Base-by-base conservation (phyloP, 177 flowering plant genomes). In the Telopea speciosissima region DNA sequence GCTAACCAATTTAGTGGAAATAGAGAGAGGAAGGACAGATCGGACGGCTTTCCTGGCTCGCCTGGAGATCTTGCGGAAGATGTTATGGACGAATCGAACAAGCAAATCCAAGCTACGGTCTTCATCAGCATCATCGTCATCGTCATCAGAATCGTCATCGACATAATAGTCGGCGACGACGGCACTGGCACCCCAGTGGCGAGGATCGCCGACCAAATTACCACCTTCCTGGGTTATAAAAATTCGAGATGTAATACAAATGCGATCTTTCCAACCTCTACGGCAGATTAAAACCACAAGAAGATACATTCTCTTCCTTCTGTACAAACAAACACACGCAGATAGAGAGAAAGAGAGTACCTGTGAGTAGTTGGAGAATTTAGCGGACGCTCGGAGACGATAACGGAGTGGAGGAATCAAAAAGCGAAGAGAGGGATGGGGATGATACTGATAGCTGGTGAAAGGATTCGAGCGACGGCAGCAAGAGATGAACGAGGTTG, bases 81-180 rank as follows among this genome's bases (percentile, higher is more conserved):
- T 77, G 74, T 86, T 93, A 72, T 91, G 82, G 26, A 91, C 76
- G 75, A 93, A 93, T 74, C 79, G 77, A 69, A 87, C 83, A 36
- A 93, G 76, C 24, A 90, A 81, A 80, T 91, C 98, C 79, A 93
- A 79, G 69, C 97, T 93, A 78, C 96, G 80, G 73, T 91, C 97
- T 23, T 89, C 94, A 0, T 83, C 85, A 0, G 81, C 87, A 1
- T 80, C 90, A 0, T 83, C 40, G 3, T 36, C 40, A 36, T 36
- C 84, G 0, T 76, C 89, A 5, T 74, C 79, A 0, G 79, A 85
- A 13, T 69, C 76, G 12, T 64, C 74, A 45, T 74, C 74, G 1
- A 36, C 67, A 26, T 62, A 61, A 42, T 74, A 36, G 40, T 36
- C 6, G 40, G 40, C 77, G 11, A 69, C 66, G 24, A 26, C 22